Conservation (phyloP, 2,329 filamentous ascomycete genomes). For the Septoria petroselini region DNA sequence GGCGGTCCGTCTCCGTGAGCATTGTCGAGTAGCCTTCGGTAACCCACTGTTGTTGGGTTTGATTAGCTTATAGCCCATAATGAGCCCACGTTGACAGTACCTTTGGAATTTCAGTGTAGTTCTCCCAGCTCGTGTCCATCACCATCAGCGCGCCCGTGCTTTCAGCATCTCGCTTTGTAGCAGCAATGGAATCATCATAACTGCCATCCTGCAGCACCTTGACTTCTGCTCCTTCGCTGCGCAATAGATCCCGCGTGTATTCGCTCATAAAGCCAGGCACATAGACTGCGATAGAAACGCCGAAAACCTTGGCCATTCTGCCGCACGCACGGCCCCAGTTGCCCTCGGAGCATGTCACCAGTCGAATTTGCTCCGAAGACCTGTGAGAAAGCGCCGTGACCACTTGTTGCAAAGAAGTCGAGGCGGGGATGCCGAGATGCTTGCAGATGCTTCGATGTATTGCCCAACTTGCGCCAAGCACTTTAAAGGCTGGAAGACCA, state of each 20-base stretch:
- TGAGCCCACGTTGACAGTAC: conserved; percentile 37
- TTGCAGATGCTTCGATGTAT: conserved; percentile 57
- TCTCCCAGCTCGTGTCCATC: conserved; percentile 65
- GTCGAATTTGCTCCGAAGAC: conserved; percentile 36
- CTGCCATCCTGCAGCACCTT: conserved; percentile 50
- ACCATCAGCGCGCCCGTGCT: conserved; percentile 54
- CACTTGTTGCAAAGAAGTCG: conserved; percentile 47
- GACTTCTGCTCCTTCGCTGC: conserved; percentile 61
- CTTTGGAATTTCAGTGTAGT: conserved; percentile 63
- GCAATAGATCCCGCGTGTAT: conserved; percentile 55
- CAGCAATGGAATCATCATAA: conserved; percentile 64
- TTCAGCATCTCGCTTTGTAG: conserved; percentile 46
- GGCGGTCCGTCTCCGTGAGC: conserved; percentile 64
- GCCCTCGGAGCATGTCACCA: conserved; percentile 69
- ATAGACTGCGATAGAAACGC: conserved; percentile 56
- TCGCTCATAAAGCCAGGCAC: conserved; percentile 60
- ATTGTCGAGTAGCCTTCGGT: conserved; percentile 76
- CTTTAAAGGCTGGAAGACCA: conserved; percentile 73
- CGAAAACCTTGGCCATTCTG: conserved; percentile 61
- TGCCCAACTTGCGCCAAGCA: conserved; percentile 75
- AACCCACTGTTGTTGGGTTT: conserved; percentile 61
- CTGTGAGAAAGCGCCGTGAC: conserved; percentile 32
- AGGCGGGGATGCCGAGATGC: conserved; percentile 45
- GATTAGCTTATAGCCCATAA: conserved; percentile 1
- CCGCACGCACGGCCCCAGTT: conserved; percentile 75